Conservation (phyloP, 352 stramenopile genomes). For the Globisporangium polare region DNA sequence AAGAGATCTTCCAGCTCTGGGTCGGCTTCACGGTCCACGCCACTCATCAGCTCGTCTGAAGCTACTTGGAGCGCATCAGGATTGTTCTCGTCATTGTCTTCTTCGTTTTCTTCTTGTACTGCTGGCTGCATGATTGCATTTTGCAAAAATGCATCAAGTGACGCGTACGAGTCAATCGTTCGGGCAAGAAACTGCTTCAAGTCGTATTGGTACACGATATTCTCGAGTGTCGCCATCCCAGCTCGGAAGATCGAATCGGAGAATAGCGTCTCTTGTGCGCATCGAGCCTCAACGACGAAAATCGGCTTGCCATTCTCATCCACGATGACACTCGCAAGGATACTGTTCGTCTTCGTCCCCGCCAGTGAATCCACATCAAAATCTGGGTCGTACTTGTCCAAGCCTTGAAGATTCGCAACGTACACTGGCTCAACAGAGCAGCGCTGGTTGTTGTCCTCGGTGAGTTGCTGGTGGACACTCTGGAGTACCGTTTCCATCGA, state of each 20-base stretch:
- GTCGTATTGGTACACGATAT: constrained; percentile 64
- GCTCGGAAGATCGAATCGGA: constrained; percentile 54
- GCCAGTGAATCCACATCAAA: constrained; percentile 43
- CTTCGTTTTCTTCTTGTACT: not conserved
- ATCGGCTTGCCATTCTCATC: constrained; percentile 46
- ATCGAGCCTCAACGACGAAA: constrained; percentile 60
- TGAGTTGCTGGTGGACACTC: constrained; percentile 17
- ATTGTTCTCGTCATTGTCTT: constrained; percentile 10
- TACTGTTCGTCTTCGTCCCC: constrained; percentile 21
- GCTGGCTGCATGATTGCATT: constrained; percentile 18
- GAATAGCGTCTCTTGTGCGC: constrained; percentile 32
- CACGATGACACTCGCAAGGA: constrained; percentile 31
- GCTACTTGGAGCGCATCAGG: not conserved
- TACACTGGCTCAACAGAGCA: constrained; percentile 29
- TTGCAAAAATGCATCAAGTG: constrained; percentile 38
- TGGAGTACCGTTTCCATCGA: constrained; percentile 37
- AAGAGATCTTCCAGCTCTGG: constrained; percentile 22
- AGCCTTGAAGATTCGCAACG: constrained; percentile 37
- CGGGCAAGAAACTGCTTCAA: constrained; percentile 35
- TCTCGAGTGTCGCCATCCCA: constrained; percentile 55
- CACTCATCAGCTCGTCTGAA: constrained; percentile 11
- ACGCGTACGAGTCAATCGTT: constrained; percentile 22
- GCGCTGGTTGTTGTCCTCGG: constrained; percentile 9
- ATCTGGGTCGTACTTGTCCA: constrained; percentile 32
- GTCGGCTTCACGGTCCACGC: constrained; percentile 20